phyloP scores from a whole-genome alignment of 2,329 filamentous ascomycete species.

The Aspergillus felis region DNA sequence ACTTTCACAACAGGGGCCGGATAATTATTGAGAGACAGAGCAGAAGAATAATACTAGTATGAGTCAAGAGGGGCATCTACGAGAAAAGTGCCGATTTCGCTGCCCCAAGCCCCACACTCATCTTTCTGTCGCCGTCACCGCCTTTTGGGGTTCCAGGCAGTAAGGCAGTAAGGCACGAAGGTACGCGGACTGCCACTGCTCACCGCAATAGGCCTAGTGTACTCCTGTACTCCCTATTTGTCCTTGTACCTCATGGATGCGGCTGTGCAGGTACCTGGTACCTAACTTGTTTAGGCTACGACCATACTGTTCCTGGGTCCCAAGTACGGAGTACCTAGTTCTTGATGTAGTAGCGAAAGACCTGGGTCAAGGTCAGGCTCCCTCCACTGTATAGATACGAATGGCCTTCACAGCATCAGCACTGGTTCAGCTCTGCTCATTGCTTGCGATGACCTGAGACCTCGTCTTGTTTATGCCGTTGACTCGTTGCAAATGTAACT shows the following conservation, averaged over 20 bases:
- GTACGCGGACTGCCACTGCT: background rate
- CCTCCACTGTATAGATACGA: background rate
- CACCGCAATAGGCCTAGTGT: background rate
- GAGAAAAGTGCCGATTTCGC: constrained; percentile 28
- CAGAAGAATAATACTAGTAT: constrained; percentile 14
- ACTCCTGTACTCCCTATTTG: background rate
- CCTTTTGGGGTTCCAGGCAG: background rate
- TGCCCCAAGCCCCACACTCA: constrained; percentile 11
- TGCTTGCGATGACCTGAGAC: background rate
- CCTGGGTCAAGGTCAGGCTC: background rate
- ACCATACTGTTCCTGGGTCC: background rate
- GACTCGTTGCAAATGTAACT: background rate
- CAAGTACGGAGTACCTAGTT: background rate
- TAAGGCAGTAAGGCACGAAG: background rate
- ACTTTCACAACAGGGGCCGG: constrained; percentile 6
- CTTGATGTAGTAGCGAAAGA: background rate
- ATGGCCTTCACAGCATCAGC: background rate
- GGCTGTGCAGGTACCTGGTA: background rate
- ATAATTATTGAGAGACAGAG: background rate
- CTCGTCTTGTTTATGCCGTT: background rate
- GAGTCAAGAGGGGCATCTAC: constrained; percentile 28
- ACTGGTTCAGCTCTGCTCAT: background rate
- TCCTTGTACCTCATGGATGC: background rate
- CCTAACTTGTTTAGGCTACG: background rate
- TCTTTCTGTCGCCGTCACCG: background rate